These are phyloP conservation scores for Astragalus membranaceus DNA, from an alignment of 306 rosid species.

Conservation along the genomic window DNA sequence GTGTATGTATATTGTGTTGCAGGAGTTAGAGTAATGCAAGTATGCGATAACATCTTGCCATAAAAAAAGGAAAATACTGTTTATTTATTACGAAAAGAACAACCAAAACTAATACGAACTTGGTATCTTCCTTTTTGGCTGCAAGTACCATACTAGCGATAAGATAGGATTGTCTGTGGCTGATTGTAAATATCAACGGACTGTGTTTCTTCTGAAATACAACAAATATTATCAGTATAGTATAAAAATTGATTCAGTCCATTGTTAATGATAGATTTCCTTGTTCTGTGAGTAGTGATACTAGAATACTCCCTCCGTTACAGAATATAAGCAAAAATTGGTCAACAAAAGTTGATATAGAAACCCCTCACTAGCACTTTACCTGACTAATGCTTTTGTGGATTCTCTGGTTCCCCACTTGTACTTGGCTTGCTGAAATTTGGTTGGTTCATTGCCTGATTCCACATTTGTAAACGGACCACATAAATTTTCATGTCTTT, in stretches of 20 bases:
- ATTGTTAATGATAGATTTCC: too few species aligned
- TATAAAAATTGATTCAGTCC: too few species aligned
- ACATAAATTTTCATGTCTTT: background rate
- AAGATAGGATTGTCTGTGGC: background rate
- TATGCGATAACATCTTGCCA: too few species aligned
- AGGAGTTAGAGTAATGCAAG: too few species aligned
- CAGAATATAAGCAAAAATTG: too few species aligned
- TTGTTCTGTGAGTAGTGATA: background rate
- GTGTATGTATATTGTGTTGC: too few species aligned
- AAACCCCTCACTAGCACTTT: background rate
- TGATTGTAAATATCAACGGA: background rate
- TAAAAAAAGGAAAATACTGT: background rate
- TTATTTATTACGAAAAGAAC: too few species aligned
- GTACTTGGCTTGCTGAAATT: conserved; percentile 37
- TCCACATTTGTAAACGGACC: conserved; percentile 23
- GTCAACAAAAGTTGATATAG: too few species aligned
- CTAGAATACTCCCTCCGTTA: too few species aligned
- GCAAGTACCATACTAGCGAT: conserved; percentile 12
- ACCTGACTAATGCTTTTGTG: conserved; percentile 47
- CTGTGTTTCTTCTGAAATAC: conserved; percentile 12
- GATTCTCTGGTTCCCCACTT: conserved; percentile 42
- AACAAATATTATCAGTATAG: too few species aligned
- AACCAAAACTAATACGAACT: too few species aligned
- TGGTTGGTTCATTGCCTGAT: conserved; percentile 49
- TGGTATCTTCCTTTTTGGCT: too few species aligned